Evolutionary conservation across 2,329 filamentous ascomycete species (phyloP), one percentile per base, ranked within the genome.

Genomic region (Ascochyta koolunga): DNA sequence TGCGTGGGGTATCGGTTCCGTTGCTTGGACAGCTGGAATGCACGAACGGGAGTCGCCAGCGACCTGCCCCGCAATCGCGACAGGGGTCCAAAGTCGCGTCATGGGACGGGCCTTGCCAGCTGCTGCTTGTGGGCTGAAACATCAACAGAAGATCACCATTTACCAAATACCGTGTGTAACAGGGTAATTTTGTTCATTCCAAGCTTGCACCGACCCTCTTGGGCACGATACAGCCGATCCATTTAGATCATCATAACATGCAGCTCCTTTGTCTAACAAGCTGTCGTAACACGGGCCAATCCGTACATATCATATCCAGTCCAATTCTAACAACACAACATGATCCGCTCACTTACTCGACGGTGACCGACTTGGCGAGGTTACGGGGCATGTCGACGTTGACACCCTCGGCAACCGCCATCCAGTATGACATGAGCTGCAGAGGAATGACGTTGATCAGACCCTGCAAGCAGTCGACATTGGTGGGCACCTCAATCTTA

Each of bases 321-420:
- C 53, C 58, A 54, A 50, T 60, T 52, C 58, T 50, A 56, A 53
- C 52, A 35, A 38, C 31, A 35, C 49, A 59, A 36, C 56, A 43
- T 38, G 36, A 55, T 40, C 53, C 36, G 39, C 51, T 54, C 73
- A 35, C 36, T 83, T 93, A 99, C 86, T 99, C 95, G 66, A 99
- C 95, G 61, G 95, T 99, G 62, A 99, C 95, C 61, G 92, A 96
- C 87, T 99, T 99, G 77, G 95, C 95, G 80, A 99, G 81, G 83
- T 99, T 99, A 72, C 95, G 89, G 54, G 95, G 95, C 86, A 98
- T 98, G 76, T 99, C 95, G 56, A 99, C 95, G 76, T 99, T 98
- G 65, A 97, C 83, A 46, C 93, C 93, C 82, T 96, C 95, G 65
- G 89, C 89, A 69, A 99, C 93, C 49, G 95, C 95, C 62, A 99